A percentile compares a stretch with the other conserved stretches of the same genome.
Conservation (phyloP, 2,329 filamentous ascomycete species). For the Beauveria brongniartii region DNA sequence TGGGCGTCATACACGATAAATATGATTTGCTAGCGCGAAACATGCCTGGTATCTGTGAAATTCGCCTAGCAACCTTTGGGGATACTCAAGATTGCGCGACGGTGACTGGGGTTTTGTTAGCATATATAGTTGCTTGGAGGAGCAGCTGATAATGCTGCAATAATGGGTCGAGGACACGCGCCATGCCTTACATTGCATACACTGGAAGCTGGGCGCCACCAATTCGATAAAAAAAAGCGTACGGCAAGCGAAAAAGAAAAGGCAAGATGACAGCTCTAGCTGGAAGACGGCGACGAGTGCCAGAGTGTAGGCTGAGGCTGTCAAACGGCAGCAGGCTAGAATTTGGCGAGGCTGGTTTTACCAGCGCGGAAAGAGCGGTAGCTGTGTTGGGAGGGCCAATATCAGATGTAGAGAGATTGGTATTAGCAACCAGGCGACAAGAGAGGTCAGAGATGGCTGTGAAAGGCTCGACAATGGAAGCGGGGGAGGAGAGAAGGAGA, state of each 20-base stretch:
- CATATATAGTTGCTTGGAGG: not conserved
- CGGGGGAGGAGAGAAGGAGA: not conserved
- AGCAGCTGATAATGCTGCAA: not conserved
- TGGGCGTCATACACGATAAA: not conserved
- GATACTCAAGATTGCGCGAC: constrained; percentile 5
- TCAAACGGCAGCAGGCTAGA: not conserved
- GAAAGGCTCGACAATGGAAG: not conserved
- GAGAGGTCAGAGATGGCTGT: not conserved
- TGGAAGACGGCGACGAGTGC: not conserved
- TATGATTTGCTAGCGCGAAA: constrained; percentile 10
- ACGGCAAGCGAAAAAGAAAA: not conserved
- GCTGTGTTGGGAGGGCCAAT: not conserved
- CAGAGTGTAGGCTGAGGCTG: not conserved
- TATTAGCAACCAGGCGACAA: not conserved
- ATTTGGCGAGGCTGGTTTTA: not conserved
- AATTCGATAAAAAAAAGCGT: not conserved
- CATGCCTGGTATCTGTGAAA: constrained; percentile 1
- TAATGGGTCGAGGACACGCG: not conserved
- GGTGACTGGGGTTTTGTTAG: not conserved
- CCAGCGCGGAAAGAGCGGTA: not conserved
- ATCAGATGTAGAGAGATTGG: not conserved
- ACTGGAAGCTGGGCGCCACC: not conserved
- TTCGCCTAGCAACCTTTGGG: constrained; percentile 7
- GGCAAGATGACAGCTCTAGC: not conserved
- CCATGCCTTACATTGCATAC: not conserved